Evolutionary conservation across 306 rosid genomes (phyloP), one percentile per base, ranked within the genome.

Genomic region (Vigna hirtella): DNA sequence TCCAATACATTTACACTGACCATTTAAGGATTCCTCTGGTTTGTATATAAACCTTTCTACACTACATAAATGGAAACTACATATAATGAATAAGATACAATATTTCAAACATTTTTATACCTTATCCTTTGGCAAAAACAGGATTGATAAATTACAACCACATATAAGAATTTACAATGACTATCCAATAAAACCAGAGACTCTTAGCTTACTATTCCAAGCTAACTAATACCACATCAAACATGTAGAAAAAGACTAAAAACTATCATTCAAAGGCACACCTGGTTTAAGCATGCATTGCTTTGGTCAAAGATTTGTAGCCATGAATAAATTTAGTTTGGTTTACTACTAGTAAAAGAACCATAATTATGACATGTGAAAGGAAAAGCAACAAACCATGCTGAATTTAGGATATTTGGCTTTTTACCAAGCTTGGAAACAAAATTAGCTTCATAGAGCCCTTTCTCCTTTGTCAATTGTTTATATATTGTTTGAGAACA

Each of bases 401-500:
- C 50, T 51, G 53, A 83, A 81, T 57, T 58, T 57, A 69, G 83
- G 56, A 80, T 38, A 66, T 82, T 82, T 73, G 52, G 83, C 70
- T 53, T 83, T 69, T 79, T 61, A 78, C 61, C 56, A 70, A 20
- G 79, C 62, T 51, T 6, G 42, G 79, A 42, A 42, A 9, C 47
- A 42, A 42, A 61, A 77, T 63, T 24, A 79, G 81, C 76, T 58
- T 20, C 43, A 61, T 55, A 15, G 81, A 74, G 78, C 66, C 70
- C 74, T 45, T 17, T 73, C 57, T 63, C 73, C 70, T 34, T 70
- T 69, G 77, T 58, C 74, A 85, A 80, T 68, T 73, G 55, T 55
- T 79, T 65, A 18, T 73, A 81, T 76, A 88, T 81, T 76, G 83
- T 85, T 78, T 36, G 72, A 52, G 69, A 92, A 93, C 78, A 86